phyloP scores from a whole-genome alignment of 2,329 filamentous ascomycete species.

The Alternaria novae-zelandiae region DNA sequence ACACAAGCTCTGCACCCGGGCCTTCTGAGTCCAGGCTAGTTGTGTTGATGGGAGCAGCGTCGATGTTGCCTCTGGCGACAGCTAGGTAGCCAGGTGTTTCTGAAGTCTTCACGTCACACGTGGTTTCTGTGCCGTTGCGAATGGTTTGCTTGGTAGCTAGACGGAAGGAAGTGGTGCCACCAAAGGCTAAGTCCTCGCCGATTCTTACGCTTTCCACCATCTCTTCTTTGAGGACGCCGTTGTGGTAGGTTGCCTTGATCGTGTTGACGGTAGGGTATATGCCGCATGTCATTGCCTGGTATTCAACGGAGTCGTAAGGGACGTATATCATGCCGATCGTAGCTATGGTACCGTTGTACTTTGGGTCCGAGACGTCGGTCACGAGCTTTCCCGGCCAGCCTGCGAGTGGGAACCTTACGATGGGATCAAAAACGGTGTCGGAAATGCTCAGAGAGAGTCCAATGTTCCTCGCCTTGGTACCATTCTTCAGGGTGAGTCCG shows the following conservation, averaged over 20 bases:
- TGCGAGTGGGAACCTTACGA: background rate
- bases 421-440: background rate
- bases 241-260: constrained; percentile 1
- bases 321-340: background rate
- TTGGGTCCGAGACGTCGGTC: background rate
- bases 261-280: constrained; percentile 10
- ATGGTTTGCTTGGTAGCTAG: background rate
- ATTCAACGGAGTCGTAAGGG: background rate
- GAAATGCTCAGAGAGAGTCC: background rate
- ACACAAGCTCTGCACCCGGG: background rate
- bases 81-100: background rate
- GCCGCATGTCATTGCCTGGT: constrained; percentile 1
- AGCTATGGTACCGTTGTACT: background rate
- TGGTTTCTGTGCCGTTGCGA: background rate
- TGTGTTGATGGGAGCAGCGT: background rate
- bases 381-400: background rate
- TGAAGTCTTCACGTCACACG: background rate
- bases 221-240: constrained; percentile 1
- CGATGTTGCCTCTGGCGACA: background rate
- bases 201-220: constrained; percentile 1
- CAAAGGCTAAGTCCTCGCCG: background rate
- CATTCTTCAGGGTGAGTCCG: background rate
- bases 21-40: background rate
- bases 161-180: background rate
- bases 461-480: background rate